Base-by-base conservation (phyloP, 805 yeast species). In the Priceomyces medius region DNA sequence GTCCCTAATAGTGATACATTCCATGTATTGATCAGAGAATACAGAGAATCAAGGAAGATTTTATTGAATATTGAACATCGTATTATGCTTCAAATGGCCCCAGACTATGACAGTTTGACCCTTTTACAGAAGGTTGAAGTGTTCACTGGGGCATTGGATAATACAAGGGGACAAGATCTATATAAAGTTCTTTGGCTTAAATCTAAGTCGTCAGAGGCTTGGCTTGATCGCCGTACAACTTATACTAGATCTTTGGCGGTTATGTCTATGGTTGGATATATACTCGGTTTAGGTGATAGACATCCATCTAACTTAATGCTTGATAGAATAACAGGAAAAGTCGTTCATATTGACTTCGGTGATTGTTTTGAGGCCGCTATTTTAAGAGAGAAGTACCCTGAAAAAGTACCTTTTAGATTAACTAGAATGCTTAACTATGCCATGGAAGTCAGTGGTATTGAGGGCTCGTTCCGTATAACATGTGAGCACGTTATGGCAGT, bases 331-430 rank as follows among this genome's bases (percentile, higher is more conserved):
- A 88, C 98, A 0, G 99, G 99, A 46, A 89, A 91, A 56, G 97
- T 93, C 38, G 79, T 93, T 28, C 99, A 93, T 59, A 91, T 93
- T 64, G 99, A 93, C 73, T 93, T 91, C 65, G 99, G 99, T 50
- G 99, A 93, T 61, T 93, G 99, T 76, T 93, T 93, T 57, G 99
- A 93, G 61, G 97, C 98, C 2, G 99, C 99, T 0, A 89, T 91
- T 37, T 67, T 93, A 46, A 79, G 99, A 51, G 99, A 95, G 53
- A 93, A 93, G 59, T 95, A 86, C 62, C 99, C 99, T 0, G 99
- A 93, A 56, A 91, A 90, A 61, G 99, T 93, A 18, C 99, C 99
- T 6, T 93, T 93, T 71, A 77, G 99, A 61, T 74, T 93, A 44
- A 93, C 99, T 0, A 74, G 99, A 63, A 93, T 93, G 99, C 73